Evolutionary conservation across 2,329 filamentous ascomycete genomes (phyloP), one percentile per base, ranked within the genome.

Genomic region (Cadophora gregata): DNA sequence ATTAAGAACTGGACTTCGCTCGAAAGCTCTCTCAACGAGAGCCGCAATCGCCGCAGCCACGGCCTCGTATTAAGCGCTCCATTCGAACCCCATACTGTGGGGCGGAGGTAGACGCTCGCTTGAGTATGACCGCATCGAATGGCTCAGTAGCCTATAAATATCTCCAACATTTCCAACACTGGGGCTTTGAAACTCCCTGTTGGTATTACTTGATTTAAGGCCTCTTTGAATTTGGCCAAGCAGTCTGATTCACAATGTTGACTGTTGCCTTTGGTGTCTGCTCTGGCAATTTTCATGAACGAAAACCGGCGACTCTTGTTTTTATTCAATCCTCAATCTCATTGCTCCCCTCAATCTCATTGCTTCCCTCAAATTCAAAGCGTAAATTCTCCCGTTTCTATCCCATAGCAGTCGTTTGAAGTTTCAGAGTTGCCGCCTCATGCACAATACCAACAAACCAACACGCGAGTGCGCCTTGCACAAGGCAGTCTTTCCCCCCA

Each of bases 401-500:
- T 53, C 50, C 27, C 24, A 53, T 31, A n/a, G 1, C 50, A 19
- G 50, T 5, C 25, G 31, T 53, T 19, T 53, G 16, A 53, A 53
- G 50, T 53, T 53, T 31, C 50, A 31, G 9, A 19, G 19, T 53
- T 16, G 25, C 50, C 25, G 50, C 50, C 27, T 53, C 50, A 53
- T 31, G 50, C 31, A 42, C 33, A 58, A 58, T 3, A 25, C 21
- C 53, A 36, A 48, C 19, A 42, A 50, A 50, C 7, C 59, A 50
- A 14, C 36, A 48, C 24, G 24, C 24, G 2, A 27, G 24, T 29
- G 24, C 24, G 48, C 24, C 48, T 27, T 25, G 53, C 62, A 63
- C 50, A 24, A 56, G 62, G 62, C 42, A 64, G 45, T 50, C 21
- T 59, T n/a, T 25, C 29, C 21, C 60, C 27, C n/a, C 27, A 31